Base-by-base conservation (phyloP, 2,329 filamentous ascomycete genomes). In the Scedosporium boydii region DNA sequence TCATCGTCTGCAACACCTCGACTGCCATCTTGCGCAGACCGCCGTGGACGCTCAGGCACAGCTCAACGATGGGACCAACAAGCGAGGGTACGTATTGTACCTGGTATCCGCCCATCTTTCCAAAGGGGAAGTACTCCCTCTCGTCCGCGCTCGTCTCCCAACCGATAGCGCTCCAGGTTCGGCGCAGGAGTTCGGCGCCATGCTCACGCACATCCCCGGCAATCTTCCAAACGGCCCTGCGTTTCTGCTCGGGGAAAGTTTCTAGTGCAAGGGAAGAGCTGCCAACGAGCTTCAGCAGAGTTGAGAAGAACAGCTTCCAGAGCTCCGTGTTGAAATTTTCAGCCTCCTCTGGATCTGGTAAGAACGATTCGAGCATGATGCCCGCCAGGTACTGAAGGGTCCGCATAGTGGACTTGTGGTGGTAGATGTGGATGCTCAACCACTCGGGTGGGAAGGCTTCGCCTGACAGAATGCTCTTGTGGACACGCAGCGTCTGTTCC, bases 211-310 rank as follows among this genome's bases (percentile, higher is more conserved):
- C 91, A 75, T 99, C 96, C 5, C 95, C 95, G 3, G 93, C 95
- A 71, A 99, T 97, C 77, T 98, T 99, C 95, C 96, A 99, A 1
- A 98, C 93, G 0, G 95, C 93, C 62, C 95, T 82, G 56, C 95
- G 82, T 77, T 98, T 99, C 76, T 99, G 95, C 73, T 99, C 96
- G 0, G 95, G 92, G 71, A 97, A 98, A 0, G 93, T 96, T 72
- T 99, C 95, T 44, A 99, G 82, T 0, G 95, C 93, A 21, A 99
- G 82, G 0, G 89, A 90, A 42, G 93, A 87, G 69, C 92, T 97
- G 4, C 91, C 90, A 2, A 99, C 91, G 3, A 98, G 86, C 70
- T 90, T 92, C 29, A 99, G 81, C 34, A 99, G 78, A 0, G 92
- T 93, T 18, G 87, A 89, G 71, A 99, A 97, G 77, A 96, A 97